These are phyloP conservation scores for Diplosphaera chodatii DNA, from an alignment of 139 green algal species.

Conservation along the genomic window DNA sequence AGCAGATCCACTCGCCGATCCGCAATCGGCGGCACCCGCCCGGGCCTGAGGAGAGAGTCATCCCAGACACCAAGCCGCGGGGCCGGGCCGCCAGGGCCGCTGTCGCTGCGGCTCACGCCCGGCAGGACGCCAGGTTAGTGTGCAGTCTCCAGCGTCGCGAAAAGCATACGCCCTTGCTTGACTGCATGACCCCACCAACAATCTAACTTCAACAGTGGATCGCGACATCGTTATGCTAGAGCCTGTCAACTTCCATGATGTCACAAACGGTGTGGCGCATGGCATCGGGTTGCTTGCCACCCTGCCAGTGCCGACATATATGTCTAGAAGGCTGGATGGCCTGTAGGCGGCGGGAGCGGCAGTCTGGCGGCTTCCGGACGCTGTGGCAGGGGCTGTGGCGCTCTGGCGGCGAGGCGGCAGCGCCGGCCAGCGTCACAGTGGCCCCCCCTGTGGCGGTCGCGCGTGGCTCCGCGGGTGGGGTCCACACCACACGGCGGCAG, in stretches of 20 bases:
- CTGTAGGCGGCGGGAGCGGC: not conserved
- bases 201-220: no score
- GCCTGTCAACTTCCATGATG: no score
- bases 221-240: no score
- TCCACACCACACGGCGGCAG: not conserved
- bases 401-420: no score
- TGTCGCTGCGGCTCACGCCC: not conserved
- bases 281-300: no score
- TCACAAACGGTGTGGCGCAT: no score
- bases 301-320: no score
- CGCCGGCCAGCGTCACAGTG: not conserved
- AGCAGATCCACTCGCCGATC: conserved; percentile 46
- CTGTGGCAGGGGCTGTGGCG: not conserved
- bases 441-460: not conserved
- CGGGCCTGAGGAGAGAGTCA: conserved; percentile 39
- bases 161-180: no score
- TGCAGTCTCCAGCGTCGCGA: no score
- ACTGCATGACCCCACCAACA: no score
- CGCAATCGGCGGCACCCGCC: conserved; percentile 2
- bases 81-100: not conserved
- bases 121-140: not conserved
- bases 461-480: no score
- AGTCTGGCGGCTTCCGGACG: not conserved
- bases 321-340: not conserved
- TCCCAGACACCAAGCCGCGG: conserved; percentile 41